A percentile compares a stretch with the other conserved stretches of the same genome.
Conservation (phyloP, 129 eudicot species). For the Chrysanthemum lavandulifolium region DNA sequence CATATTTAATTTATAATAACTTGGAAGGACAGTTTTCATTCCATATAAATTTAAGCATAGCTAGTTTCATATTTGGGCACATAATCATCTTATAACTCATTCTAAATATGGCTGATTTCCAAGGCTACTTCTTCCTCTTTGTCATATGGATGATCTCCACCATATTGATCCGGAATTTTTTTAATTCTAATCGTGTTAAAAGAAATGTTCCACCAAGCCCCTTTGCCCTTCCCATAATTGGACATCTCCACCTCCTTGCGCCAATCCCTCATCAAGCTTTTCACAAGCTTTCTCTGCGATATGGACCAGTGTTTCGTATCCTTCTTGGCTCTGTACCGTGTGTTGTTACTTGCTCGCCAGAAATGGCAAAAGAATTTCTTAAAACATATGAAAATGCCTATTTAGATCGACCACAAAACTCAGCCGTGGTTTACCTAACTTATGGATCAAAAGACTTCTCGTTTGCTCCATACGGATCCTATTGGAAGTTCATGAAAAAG, state of each 20-base stretch:
- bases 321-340: slow-evolving; percentile 34
- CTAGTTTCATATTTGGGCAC: slow-evolving; percentile 5
- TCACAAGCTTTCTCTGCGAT: slow-evolving; percentile 37
- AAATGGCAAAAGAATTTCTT: slow-evolving; percentile 40
- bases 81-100: slow-evolving; percentile 10
- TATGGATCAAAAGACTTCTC: slow-evolving; percentile 27
- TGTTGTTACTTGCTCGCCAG: slow-evolving; percentile 38
- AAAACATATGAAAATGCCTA: slow-evolving; percentile 41
- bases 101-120: slow-evolving; percentile 23
- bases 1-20: slow-evolving; percentile 18
- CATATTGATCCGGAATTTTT: slow-evolving; percentile 8
- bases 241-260: slow-evolving; percentile 52
- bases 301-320: slow-evolving; percentile 40
- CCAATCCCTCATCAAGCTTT: slow-evolving; percentile 37
- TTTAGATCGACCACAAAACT: slow-evolving; percentile 41
- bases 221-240: slow-evolving; percentile 44
- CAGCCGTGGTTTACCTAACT: slow-evolving; percentile 19
- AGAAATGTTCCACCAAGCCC: slow-evolving; percentile 45
- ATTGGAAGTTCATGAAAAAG: slow-evolving; percentile 59
- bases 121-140: slow-evolving; percentile 17
- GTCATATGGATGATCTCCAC: slow-evolving; percentile 26
- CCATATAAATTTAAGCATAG: slow-evolving; percentile 19
- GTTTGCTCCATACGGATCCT: slow-evolving; percentile 36
- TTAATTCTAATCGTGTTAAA: slow-evolving; percentile 20
- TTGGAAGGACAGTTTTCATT: not conserved